These are phyloP conservation scores for Ceratocystis papillata DNA, from an alignment of 2,329 filamentous ascomycete species.

Conservation along the genomic window DNA sequence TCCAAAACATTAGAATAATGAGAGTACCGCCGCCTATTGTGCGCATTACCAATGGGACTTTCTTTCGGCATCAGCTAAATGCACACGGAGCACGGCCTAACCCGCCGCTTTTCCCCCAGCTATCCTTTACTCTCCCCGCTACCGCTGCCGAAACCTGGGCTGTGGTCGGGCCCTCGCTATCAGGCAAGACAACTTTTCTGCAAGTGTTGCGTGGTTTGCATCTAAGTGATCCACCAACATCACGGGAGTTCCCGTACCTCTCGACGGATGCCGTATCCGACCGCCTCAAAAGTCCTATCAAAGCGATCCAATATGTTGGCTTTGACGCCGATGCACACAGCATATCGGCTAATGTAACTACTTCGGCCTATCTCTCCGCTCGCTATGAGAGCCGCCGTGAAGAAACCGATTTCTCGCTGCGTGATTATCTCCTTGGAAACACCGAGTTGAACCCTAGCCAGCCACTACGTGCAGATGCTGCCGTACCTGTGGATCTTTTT, in stretches of 20 bases:
- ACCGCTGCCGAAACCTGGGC: constrained; percentile 59
- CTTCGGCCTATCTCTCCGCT: constrained; percentile 76
- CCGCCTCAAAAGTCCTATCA: constrained; percentile 47
- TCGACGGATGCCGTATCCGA: constrained; percentile 48
- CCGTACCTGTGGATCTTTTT: constrained; percentile 43
- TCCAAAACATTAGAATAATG: constrained; percentile 11
- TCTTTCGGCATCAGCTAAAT: constrained; percentile 65
- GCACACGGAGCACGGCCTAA: constrained; percentile 45
- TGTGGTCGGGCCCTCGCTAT: constrained; percentile 66
- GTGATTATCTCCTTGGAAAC: constrained; percentile 70
- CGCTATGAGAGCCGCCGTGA: constrained; percentile 83
- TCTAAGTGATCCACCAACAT: constrained; percentile 62
- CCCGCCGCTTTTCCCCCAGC: constrained; percentile 58
- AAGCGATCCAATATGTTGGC: constrained; percentile 78
- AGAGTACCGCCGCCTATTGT: constrained; percentile 48
- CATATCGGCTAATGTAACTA: constrained; percentile 44
- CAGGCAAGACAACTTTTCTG: constrained; percentile 72
- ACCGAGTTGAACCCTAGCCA: constrained; percentile 67
- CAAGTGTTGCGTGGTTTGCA: constrained; percentile 66
- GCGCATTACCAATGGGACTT: constrained; percentile 65
- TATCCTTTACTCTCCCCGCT: constrained; percentile 61
- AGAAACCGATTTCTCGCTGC: constrained; percentile 74
- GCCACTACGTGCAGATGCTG: constrained; percentile 35
- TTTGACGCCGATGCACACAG: constrained; percentile 62
- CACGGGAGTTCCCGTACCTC: constrained; percentile 70